Evolutionary conservation across 2,329 filamentous ascomycete species (phyloP).

Genomic region (Colletotrichum siamense): DNA sequence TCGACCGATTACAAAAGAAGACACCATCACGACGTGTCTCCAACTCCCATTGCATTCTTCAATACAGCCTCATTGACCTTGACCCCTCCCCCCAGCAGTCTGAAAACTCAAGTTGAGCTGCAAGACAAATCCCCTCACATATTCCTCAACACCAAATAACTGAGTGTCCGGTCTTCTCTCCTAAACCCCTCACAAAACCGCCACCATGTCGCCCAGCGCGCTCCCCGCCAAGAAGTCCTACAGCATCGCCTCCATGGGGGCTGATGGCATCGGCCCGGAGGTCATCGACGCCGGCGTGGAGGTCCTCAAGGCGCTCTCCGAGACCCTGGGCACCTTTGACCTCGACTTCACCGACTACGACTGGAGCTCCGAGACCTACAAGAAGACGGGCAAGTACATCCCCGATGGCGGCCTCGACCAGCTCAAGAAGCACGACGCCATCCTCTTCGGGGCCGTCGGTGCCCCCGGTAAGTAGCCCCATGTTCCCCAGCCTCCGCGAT

Average conservation of each 20-base stretch:
- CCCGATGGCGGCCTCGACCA: conserved; percentile 59
- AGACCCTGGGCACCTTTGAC: conserved; percentile 60
- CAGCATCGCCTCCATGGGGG: conserved; percentile 65
- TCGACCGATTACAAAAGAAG: conserved; percentile 10
- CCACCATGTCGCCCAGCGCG: conserved; percentile 20
- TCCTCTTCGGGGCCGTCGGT: conserved; percentile 36
- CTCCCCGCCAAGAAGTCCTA: conserved; percentile 38
- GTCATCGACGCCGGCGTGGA: conserved; percentile 66
- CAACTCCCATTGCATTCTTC: not conserved
- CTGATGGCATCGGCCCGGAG: conserved; percentile 68
- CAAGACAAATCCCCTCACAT: not conserved
- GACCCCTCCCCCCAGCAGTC: not conserved
- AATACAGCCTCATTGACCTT: not conserved
- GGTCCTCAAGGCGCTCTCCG: conserved; percentile 61
- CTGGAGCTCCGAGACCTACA: conserved; percentile 72
- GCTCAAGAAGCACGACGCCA: conserved; percentile 31
- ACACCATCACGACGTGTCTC: not conserved
- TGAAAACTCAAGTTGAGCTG: not conserved
- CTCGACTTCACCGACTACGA: conserved; percentile 68
- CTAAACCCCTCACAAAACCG: not conserved
- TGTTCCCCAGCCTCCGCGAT: not conserved
- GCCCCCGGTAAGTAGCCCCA: conserved; percentile 20
- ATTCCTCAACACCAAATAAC: not conserved
- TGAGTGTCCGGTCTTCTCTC: too few species aligned
- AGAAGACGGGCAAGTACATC: conserved; percentile 69